Percentiles rank a stretch among this genome's conserved stretches.
phyloP scores from a whole-genome alignment of 805 yeast species.

The Cyberlindnera nakhonratchasimensis region DNA sequence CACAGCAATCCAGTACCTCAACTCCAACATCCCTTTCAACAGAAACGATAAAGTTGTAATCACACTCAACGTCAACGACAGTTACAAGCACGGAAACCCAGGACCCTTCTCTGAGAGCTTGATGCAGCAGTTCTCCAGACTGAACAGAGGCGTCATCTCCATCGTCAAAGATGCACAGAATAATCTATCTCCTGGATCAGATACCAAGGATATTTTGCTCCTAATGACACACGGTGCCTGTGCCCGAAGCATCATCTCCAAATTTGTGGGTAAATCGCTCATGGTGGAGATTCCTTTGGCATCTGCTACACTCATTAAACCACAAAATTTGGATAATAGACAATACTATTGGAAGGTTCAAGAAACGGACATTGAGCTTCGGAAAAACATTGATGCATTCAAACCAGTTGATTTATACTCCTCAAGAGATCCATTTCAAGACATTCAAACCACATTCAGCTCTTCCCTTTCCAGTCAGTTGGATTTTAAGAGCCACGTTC shows the following conservation, averaged over 20 bases:
- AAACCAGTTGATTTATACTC: constrained; percentile 20
- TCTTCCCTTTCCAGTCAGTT: constrained; percentile 13
- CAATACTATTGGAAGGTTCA: constrained; percentile 23
- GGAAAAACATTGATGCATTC: constrained; percentile 4
- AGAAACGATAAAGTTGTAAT: constrained; percentile 25
- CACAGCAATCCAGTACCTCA: constrained; percentile 37
- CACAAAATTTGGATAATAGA: constrained; percentile 6
- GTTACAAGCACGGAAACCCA: constrained; percentile 37
- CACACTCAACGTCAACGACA: constrained; percentile 33
- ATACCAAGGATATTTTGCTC: constrained; percentile 32
- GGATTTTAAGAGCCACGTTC: constrained; percentile 20
- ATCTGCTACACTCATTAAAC: constrained; percentile 27
- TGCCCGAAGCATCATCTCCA: constrained; percentile 37
- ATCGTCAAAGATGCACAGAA: constrained; percentile 29
- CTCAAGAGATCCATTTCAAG: constrained; percentile 24
- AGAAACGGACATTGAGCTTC: constrained; percentile 27
- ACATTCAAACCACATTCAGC: constrained; percentile 25
- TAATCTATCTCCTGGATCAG: constrained; percentile 19
- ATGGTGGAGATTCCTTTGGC: constrained; percentile 40
- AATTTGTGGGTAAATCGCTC: constrained; percentile 35
- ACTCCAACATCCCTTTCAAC: constrained; percentile 24
- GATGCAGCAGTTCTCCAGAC: constrained; percentile 33
- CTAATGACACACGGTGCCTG: constrained; percentile 44
- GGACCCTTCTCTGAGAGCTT: constrained; percentile 43
- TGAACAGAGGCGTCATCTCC: constrained; percentile 33